Evolutionary conservation across 768 basidiomycete species (phyloP), one percentile per base, ranked within the genome.

Genomic region (Auriscalpium microsporum): DNA sequence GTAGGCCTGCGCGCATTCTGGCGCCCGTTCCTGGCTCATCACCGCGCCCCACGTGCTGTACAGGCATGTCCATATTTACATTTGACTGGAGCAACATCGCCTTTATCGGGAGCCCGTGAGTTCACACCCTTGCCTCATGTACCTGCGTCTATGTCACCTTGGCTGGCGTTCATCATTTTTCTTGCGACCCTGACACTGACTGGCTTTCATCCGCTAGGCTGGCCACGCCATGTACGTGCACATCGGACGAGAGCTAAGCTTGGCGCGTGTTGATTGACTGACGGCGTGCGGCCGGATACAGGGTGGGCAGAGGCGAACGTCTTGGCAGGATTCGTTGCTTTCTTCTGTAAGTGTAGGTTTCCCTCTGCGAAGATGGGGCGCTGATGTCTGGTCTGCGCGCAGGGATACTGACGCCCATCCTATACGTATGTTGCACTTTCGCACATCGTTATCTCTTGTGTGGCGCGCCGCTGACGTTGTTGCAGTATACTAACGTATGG

Each of bases 281-380:
- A 56, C 45, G 36, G 14, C n/a, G 10, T 19, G 23, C 35, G 9
- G 28, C 28, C 28, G 28, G 2, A 28, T 28, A 50, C 44, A 62
- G 61, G 61, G 87, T 89, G 87, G 87, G 87, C 86, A 4, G 82
- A 86, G 67, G 86, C 84, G 10, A 90, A 90, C 66, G 75, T 89
- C 54, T 67, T 77, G 3, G 73, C 65, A 44, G 83, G 75, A 16
- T 72, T 77, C 56, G 65, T 77, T 5, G 59, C 75, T 57, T 73
- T 78, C 63, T 76, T 71, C 67, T 78, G 77, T 68, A 48, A 58
- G 69, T 62, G 1, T 9, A 17, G 21, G 8, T 50, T 17, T 60
- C 4, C 1, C 2, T 19, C 40, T 34, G 21, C 13, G 14, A 16
- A 37, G n/a, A 48, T 46, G 19, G 28, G 49, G 37, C 40, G 33